These are phyloP conservation scores for Mesembryanthemum crystallinum DNA, from an alignment of 148 eudicot genomes.

Conservation along the genomic window DNA sequence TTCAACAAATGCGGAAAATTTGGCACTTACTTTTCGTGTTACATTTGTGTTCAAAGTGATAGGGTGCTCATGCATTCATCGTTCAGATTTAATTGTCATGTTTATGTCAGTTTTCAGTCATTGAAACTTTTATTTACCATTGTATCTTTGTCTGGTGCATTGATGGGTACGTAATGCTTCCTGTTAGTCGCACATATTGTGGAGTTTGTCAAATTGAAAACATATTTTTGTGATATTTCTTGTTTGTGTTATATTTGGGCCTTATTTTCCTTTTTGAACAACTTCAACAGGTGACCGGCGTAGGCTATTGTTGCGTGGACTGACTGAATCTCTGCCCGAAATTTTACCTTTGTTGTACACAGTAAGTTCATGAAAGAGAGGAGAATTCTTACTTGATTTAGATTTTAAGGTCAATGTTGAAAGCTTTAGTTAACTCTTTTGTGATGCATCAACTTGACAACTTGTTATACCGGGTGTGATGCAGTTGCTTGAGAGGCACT, in stretches of 20 bases:
- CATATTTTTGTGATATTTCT: neutral
- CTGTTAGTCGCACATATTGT: neutral
- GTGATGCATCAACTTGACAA: conserved; percentile 22
- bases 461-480: conserved; percentile 1
- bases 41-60: too few species aligned
- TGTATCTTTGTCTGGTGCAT: too few species aligned
- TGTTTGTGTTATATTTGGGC: neutral
- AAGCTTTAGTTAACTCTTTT: conserved; percentile 1
- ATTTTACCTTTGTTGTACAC: conserved; percentile 81
- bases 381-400: neutral
- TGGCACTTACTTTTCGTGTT: neutral
- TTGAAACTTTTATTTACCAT: too few species aligned
- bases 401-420: neutral
- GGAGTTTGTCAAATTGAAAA: neutral
- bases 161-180: too few species aligned
- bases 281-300: conserved; percentile 78
- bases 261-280: conserved; percentile 15
- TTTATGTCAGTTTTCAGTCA: too few species aligned
- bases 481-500: conserved; percentile 91
- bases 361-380: conserved; percentile 44
- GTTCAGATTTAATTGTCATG: too few species aligned
- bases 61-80: too few species aligned
- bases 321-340: conserved; percentile 81
- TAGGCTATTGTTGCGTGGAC: conserved; percentile 78
- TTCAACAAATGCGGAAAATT: neutral